Conservation (phyloP, 1,139 yeast species). For the Groenewaldozyma auringiensis region DNA sequence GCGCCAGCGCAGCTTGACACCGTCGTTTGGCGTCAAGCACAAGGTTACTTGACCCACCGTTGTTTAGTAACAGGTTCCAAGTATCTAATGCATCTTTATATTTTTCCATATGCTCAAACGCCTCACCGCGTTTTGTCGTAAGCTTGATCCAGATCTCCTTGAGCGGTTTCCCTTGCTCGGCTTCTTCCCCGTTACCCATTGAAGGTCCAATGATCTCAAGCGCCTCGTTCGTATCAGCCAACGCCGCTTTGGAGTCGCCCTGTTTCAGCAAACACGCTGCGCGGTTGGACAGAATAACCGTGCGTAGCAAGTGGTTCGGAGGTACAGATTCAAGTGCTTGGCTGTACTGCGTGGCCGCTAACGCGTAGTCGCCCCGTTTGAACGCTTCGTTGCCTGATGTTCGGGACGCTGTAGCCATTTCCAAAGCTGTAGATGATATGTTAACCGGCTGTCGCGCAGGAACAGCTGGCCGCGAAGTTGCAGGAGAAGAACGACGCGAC, state of each 20-base stretch:
- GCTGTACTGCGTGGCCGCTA: conserved; percentile 55
- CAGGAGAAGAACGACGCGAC: conserved; percentile 16
- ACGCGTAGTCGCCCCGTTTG: conserved; percentile 71
- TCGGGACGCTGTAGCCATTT: conserved; percentile 51
- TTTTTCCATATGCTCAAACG: conserved; percentile 69
- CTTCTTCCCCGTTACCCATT: conserved; percentile 30
- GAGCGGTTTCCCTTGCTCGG: conserved; percentile 50
- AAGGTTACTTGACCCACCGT: conserved; percentile 58
- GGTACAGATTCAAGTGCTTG: conserved; percentile 61
- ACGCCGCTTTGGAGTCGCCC: conserved; percentile 65
- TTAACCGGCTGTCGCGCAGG: conserved; percentile 23
- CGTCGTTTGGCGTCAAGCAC: conserved; percentile 78
- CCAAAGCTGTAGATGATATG: conserved; percentile 33
- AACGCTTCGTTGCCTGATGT: conserved; percentile 56
- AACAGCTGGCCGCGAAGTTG: conserved; percentile 15
- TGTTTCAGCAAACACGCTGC: conserved; percentile 61
- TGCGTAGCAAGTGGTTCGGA: conserved; percentile 51
- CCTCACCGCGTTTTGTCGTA: conserved; percentile 66
- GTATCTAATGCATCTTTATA: conserved; percentile 53
- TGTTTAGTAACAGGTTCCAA: conserved; percentile 55
- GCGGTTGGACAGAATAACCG: conserved; percentile 69
- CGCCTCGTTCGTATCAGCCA: conserved; percentile 50
- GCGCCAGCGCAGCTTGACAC: conserved; percentile 54
- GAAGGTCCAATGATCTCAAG: conserved; percentile 46
- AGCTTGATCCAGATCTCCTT: conserved; percentile 71